phyloP scores from a whole-genome alignment of 192 early-diverging fungal genomes.

The Podila minutissima region DNA sequence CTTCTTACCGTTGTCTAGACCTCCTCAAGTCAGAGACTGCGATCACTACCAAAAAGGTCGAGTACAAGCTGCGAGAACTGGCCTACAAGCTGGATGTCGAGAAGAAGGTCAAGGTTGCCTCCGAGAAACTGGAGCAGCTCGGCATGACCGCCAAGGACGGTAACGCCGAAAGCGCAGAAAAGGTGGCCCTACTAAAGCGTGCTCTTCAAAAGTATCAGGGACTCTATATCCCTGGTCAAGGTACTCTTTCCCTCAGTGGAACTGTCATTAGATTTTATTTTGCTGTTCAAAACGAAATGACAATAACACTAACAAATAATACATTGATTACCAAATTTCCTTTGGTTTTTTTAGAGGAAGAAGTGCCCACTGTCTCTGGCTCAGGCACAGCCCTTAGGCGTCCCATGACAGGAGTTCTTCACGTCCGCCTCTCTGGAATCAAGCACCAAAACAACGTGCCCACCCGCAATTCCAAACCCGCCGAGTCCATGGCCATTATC shows the following conservation, averaged over 20 bases:
- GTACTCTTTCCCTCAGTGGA: background rate
- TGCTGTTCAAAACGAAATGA: background rate
- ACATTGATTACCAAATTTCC: background rate
- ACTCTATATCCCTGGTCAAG: slow-evolving; percentile 77
- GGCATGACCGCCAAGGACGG: slow-evolving; percentile 60
- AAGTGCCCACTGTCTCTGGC: slow-evolving; percentile 11
- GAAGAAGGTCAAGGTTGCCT: slow-evolving; percentile 86
- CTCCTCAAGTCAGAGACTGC: slow-evolving; percentile 70
- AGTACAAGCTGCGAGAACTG: slow-evolving; percentile 86
- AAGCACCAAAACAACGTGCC: slow-evolving; percentile 66
- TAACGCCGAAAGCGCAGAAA: slow-evolving; percentile 73
- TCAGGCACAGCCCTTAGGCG: slow-evolving; percentile 69
- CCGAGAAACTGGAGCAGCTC: slow-evolving; percentile 74
- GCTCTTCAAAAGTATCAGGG: slow-evolving; percentile 88
- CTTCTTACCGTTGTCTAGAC: slow-evolving; percentile 57
- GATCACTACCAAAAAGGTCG: slow-evolving; percentile 73
- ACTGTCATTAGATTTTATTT: background rate
- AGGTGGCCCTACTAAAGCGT: slow-evolving; percentile 73
- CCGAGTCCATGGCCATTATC: slow-evolving; percentile 80
- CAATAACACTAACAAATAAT: background rate
- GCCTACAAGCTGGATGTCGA: slow-evolving; percentile 94
- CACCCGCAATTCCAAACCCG: slow-evolving; percentile 59
- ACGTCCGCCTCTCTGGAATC: slow-evolving; percentile 70
- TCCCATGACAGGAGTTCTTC: slow-evolving; percentile 76
- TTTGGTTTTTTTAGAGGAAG: slow-evolving; percentile 35